Evolutionary conservation across 129 eudicot species (phyloP).

Genomic region (Ambrosia trifida): DNA sequence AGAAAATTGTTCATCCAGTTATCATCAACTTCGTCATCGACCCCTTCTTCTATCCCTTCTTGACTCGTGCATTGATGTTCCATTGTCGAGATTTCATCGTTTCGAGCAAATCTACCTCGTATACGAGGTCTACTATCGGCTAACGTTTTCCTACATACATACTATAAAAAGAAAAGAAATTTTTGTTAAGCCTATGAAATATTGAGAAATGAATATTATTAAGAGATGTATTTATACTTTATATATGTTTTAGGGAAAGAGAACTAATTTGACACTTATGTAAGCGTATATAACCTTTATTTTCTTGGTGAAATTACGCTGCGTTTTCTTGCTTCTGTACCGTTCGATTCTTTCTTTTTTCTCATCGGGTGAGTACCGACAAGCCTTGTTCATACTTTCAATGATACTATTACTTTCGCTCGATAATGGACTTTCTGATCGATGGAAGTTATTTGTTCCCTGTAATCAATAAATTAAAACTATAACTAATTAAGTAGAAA

Average conservation of each 20-base stretch:
- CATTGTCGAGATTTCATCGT: constrained; percentile 56
- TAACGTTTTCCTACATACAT: constrained; percentile 79
- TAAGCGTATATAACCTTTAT: constrained; percentile 52
- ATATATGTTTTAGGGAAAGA: neutral
- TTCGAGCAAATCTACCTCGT: constrained; percentile 79
- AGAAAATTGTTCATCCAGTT: constrained; percentile 58
- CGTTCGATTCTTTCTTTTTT: constrained; percentile 77
- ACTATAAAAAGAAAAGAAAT: constrained; percentile 34
- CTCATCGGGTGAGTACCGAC: constrained; percentile 55
- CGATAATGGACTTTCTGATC: constrained; percentile 38
- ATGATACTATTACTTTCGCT: constrained; percentile 37
- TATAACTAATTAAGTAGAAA: too few species aligned
- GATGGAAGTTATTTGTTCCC: too few species aligned
- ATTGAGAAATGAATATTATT: neutral
- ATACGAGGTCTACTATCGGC: constrained; percentile 89
- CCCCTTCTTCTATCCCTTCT: constrained; percentile 38
- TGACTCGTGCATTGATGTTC: constrained; percentile 46
- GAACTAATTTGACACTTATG: neutral
- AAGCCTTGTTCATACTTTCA: constrained; percentile 38
- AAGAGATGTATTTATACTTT: neutral
- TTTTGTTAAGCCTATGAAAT: neutral
- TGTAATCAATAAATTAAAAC: too few species aligned
- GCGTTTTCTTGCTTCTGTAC: constrained; percentile 77
- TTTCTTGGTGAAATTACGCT: constrained; percentile 85
- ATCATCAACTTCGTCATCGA: constrained; percentile 53